Conservation (phyloP, 139 green algal species). For the Volvox africanus region DNA sequence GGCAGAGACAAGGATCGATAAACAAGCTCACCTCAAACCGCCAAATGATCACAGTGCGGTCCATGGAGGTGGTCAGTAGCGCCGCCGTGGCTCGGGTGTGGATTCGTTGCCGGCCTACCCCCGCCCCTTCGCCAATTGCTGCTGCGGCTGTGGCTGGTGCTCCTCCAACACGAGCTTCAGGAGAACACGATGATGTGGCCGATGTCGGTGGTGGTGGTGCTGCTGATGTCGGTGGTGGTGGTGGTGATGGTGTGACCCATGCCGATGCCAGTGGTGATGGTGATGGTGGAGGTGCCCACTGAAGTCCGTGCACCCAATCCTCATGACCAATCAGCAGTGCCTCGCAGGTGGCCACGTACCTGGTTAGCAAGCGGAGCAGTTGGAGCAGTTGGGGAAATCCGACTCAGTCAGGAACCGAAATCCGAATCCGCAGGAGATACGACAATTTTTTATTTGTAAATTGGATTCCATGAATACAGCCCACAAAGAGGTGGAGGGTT, state of each 20-base stretch:
- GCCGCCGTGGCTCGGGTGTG: constrained; percentile 17
- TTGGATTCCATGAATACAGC: too few relatives aligned
- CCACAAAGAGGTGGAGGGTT: too few relatives aligned
- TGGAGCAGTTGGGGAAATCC: too few relatives aligned
- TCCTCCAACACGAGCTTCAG: too few relatives aligned
- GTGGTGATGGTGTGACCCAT: neutral
- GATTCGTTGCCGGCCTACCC: neutral
- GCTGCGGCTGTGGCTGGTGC: constrained; percentile 31
- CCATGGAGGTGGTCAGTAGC: constrained; percentile 94
- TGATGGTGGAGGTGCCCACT: constrained; percentile 73
- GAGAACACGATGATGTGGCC: too few relatives aligned
- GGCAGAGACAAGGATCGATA: too few relatives aligned
- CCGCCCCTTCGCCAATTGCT: constrained; percentile 25
- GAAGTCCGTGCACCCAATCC: constrained; percentile 93
- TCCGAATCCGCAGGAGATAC: too few relatives aligned
- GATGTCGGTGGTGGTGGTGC: neutral
- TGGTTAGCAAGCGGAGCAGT: too few relatives aligned
- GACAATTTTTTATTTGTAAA: too few relatives aligned
- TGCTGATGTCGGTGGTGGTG: neutral
- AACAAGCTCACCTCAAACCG: constrained; percentile 67
- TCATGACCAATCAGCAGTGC: constrained; percentile 92
- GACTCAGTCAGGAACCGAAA: too few relatives aligned
- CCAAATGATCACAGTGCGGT: constrained; percentile 97
- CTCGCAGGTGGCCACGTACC: constrained; percentile 77
- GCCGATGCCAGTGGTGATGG: neutral